Conservation (phyloP, 257 asterid genomes). For the Leptodermis oblonga region DNA sequence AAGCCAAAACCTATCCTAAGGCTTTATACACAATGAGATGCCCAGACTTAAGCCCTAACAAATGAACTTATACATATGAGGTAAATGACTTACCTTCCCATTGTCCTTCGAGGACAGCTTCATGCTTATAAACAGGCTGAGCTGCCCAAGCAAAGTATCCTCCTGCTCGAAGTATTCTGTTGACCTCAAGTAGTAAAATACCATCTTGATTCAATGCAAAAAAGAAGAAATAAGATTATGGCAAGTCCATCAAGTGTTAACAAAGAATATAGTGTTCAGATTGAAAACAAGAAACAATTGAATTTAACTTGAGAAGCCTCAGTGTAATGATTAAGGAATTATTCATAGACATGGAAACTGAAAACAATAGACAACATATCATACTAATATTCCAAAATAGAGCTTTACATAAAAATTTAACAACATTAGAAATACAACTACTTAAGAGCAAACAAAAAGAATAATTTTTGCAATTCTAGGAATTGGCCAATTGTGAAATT, state of each 20-base stretch:
- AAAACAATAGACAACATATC: not conserved
- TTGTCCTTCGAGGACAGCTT: slow-evolving; percentile 70
- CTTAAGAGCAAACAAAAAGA: not conserved
- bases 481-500: not conserved
- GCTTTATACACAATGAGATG: not conserved
- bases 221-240: slow-evolving; percentile 4
- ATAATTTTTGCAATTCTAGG: not conserved
- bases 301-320: not conserved
- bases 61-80: slow-evolving; percentile 9
- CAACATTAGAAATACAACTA: too few relatives aligned
- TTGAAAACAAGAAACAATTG: not conserved
- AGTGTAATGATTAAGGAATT: not conserved
- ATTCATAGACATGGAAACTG: not conserved
- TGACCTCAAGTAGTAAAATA: slow-evolving; percentile 87
- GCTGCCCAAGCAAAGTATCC: slow-evolving; percentile 98
- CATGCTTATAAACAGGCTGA: slow-evolving; percentile 95
- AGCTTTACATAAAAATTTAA: not conserved
- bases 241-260: not conserved
- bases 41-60: not conserved
- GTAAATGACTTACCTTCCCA: slow-evolving; percentile 69
- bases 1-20: not conserved
- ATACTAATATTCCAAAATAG: not conserved
- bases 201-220: slow-evolving; percentile 54
- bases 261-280: not conserved
- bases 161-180: slow-evolving; percentile 92